Base-by-base conservation (phyloP, 257 asterid genomes). In the Avicennia marina region DNA sequence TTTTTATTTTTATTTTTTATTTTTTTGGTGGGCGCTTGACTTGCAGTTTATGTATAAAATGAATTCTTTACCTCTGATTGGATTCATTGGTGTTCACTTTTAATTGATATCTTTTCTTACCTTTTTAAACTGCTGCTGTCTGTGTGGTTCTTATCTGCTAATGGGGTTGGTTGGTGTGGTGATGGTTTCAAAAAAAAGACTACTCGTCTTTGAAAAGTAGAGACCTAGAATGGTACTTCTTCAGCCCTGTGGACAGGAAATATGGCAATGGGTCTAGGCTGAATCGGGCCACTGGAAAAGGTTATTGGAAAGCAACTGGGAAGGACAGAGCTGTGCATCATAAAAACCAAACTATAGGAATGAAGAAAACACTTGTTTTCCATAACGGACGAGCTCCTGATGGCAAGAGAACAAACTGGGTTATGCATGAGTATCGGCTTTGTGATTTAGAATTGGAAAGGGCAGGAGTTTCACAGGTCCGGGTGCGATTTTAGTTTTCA, bases 221-320 rank as follows among this genome's bases (percentile, higher is more conserved):
- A 75, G 98, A 90, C 68, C 72, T 80, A 12, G 98, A 90, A 64
- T 90, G 96, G 98, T 87, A 87, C 73, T 90, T 90, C 60, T 90
- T 90, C 81, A 84, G 96, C 69, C 90, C 98, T 0, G 94, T 84
- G 51, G 98, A 90, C 63, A 70, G 90, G 70, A 90, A 90, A 79
- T 87, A 90, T 8, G 96, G 95, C 13, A 87, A 87, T 34, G 98
- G 96, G 61, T 87, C 98, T 58, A 80, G 98, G 11, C 85, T 90
- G 66, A 90, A 90, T 62, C 88, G 98, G 0, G 98, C 98, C 57
- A 90, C 98, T 2, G 98, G 95, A 11, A 67, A 78, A 64, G 98
- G 98, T 1, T 90, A 87, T 53, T 90, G 98, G 98, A 90, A 90
- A 65, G 98, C 98, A 1, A 90, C 98, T 8, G 98, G 98, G 17